Evolutionary conservation across 805 yeast species (phyloP).

Genomic region (Candida awuae): DNA sequence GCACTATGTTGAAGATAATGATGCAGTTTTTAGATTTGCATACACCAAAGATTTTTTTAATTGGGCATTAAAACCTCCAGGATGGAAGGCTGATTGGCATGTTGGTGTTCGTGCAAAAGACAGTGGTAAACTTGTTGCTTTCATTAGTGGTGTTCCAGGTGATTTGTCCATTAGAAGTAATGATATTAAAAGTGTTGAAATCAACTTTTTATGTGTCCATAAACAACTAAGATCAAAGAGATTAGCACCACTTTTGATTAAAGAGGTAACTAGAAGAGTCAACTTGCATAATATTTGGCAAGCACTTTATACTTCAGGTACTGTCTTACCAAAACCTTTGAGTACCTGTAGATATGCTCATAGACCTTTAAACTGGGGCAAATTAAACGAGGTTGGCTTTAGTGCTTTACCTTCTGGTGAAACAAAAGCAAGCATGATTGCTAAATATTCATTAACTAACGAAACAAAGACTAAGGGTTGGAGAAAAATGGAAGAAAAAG

Average conservation of each 20-base stretch:
- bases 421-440: slow-evolving; percentile 60
- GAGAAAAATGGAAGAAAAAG: slow-evolving; percentile 49
- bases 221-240: slow-evolving; percentile 90
- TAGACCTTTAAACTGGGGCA: slow-evolving; percentile 89
- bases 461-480: slow-evolving; percentile 43
- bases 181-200: slow-evolving; percentile 63
- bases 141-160: slow-evolving; percentile 85
- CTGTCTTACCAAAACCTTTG: slow-evolving; percentile 86
- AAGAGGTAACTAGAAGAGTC: slow-evolving; percentile 89
- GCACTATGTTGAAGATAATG: slow-evolving; percentile 91
- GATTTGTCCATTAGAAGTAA: slow-evolving; percentile 46
- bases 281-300: slow-evolving; percentile 85
- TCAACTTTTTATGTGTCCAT: slow-evolving; percentile 90
- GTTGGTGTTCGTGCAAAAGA: slow-evolving; percentile 84
- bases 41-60: slow-evolving; percentile 74
- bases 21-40: slow-evolving; percentile 85
- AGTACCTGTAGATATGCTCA: slow-evolving; percentile 85
- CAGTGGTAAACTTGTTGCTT: slow-evolving; percentile 76
- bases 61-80: slow-evolving; percentile 95
- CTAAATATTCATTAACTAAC: slow-evolving; percentile 50
- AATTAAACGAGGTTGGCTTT: slow-evolving; percentile 84
- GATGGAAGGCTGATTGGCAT: slow-evolving; percentile 83
- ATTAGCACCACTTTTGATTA: slow-evolving; percentile 86
- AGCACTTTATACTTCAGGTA: slow-evolving; percentile 91
- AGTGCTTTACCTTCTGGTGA: slow-evolving; percentile 66